A percentile compares a stretch with the other conserved stretches of the same genome.
Evolutionary conservation across 2,329 filamentous ascomycete species (phyloP).

Genomic region (Clarireedia sp.): DNA sequence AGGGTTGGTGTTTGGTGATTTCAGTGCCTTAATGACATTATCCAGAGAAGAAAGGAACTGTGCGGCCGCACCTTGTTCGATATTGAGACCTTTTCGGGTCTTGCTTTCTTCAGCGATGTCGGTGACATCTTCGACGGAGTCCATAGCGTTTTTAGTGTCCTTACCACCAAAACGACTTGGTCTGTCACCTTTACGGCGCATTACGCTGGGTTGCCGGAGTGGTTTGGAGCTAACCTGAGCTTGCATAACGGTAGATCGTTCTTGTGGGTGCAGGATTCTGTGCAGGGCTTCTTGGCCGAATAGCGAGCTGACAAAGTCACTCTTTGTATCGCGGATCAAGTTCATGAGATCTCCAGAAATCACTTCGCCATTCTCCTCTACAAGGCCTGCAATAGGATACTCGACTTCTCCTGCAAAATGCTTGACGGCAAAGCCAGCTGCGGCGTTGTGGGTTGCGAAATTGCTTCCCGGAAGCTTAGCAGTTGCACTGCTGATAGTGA

Average conservation of each 20-base stretch:
- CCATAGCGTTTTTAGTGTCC: slow-evolving; percentile 23
- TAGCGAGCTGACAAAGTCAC: slow-evolving; percentile 77
- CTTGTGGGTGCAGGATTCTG: slow-evolving; percentile 86
- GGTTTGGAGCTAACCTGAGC: slow-evolving; percentile 95
- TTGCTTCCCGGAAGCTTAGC: slow-evolving; percentile 79
- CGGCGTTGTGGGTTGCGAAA: slow-evolving; percentile 73
- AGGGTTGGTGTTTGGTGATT: slow-evolving; percentile 73
- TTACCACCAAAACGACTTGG: slow-evolving; percentile 21
- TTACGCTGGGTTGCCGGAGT: slow-evolving; percentile 84
- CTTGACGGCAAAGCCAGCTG: slow-evolving; percentile 79
- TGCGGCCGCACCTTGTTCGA: slow-evolving; percentile 79
- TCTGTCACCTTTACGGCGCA: slow-evolving; percentile 58
- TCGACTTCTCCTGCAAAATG: slow-evolving; percentile 97
- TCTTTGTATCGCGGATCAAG: slow-evolving; percentile 80
- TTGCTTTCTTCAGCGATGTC: slow-evolving; percentile 37
- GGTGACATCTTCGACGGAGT: slow-evolving; percentile 36
- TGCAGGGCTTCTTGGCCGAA: slow-evolving; percentile 95
- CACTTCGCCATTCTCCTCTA: slow-evolving; percentile 94
- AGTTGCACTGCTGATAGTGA: slow-evolving; percentile 67
- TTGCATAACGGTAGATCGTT: slow-evolving; percentile 86
- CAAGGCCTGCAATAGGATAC: slow-evolving; percentile 75
- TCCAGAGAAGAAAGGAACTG: slow-evolving; percentile 87
- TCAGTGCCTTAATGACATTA: slow-evolving; percentile 82
- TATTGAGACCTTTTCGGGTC: slow-evolving; percentile 35
- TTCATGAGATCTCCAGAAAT: slow-evolving; percentile 96